Percentiles rank a stretch among this genome's conserved stretches.
Conservation (phyloP, 2,329 filamentous ascomycete species). For the Cucurbitaria berberidis region DNA sequence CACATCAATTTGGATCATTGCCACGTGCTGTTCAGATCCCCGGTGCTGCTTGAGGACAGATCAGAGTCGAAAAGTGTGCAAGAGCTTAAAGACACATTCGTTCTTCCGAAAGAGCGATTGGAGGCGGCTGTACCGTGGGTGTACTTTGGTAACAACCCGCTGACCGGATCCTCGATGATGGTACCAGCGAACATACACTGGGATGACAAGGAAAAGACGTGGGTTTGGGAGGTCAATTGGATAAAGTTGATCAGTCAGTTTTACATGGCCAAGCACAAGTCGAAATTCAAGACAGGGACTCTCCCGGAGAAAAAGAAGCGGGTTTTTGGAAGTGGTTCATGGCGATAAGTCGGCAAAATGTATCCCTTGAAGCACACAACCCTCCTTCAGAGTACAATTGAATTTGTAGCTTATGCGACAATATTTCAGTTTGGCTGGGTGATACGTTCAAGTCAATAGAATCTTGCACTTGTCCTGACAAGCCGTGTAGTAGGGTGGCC, state of each 20-base stretch:
- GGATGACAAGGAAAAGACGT: constrained; percentile 22
- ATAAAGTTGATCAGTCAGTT: constrained; percentile 21
- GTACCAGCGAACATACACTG: constrained; percentile 20
- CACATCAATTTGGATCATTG: constrained; percentile 3
- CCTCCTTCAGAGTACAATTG: too few relatives aligned
- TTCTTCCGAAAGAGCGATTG: constrained; percentile 23
- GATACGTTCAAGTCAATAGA: too few relatives aligned
- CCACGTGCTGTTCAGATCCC: constrained; percentile 15
- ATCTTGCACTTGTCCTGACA: too few relatives aligned
- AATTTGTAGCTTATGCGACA: too few relatives aligned
- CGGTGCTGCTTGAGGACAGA: constrained; percentile 4
- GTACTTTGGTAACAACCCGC: constrained; percentile 19
- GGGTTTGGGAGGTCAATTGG: constrained; percentile 31
- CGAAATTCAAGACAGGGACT: too few relatives aligned
- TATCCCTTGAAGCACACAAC: too few relatives aligned
- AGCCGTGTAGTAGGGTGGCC: too few relatives aligned
- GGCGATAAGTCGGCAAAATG: too few relatives aligned
- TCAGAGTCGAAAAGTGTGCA: constrained; percentile 13
- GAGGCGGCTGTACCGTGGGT: constrained; percentile 24
- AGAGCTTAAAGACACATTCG: constrained; percentile 12
- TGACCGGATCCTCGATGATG: constrained; percentile 14
- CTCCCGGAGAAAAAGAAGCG: too few relatives aligned
- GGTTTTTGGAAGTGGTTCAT: too few relatives aligned
- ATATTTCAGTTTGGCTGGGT: too few relatives aligned
- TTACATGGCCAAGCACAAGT: constrained; percentile 24